Base-by-base conservation (phyloP, 2,329 filamentous ascomycete species). In the Didymella lethalis region DNA sequence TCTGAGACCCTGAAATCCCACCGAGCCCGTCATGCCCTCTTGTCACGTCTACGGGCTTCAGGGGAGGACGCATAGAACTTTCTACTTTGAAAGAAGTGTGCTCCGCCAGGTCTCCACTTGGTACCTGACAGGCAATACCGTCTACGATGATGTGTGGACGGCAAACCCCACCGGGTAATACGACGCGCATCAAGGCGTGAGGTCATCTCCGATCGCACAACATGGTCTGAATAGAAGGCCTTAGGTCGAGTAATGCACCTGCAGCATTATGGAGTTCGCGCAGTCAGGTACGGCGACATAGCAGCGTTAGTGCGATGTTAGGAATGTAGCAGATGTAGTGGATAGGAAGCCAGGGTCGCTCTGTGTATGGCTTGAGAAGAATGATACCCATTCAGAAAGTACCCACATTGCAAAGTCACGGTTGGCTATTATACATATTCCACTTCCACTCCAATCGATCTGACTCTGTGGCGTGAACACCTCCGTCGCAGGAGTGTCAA, bases 91-190 rank as follows among this genome's bases (percentile, higher is more conserved):
- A 26, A 12, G 31, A 50, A 41, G 32, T 20, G 12, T 57, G 29
- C 25, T 29, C 18, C 16, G 12, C 40, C 12, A 43, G 12, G 40
- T 26, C 23, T 40, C 38, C 38, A 41, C 38, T 28, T 16, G 45
- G 50, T 40, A 32, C 38, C 34, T 50, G 47, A 25, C 46, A 44
- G 28, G 40, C 45, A 59, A 41, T 23, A 16, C 47, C 16, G 32
- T 7, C 34, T 40, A 48, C 20, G 47, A 45, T 49, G 38, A n/a
- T 43, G 46, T 34, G n/a, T 29, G 34, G 32, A 36, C 38, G 7
- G 28, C 25, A 46, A 41, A 20, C 5, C 18, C 56, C 41, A 54
- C 56, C 56, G 56, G 56, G 41, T 54, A 59, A 59, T 43, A 44
- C 40, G 31, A 23, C 46, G 16, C 16, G 7, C 41, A 36, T 32